Percentiles rank a stretch among this genome's conserved stretches.
These are phyloP conservation scores for Xerocomellus amylosporus DNA, from an alignment of 768 basidiomycete genomes.

Conservation along the genomic window DNA sequence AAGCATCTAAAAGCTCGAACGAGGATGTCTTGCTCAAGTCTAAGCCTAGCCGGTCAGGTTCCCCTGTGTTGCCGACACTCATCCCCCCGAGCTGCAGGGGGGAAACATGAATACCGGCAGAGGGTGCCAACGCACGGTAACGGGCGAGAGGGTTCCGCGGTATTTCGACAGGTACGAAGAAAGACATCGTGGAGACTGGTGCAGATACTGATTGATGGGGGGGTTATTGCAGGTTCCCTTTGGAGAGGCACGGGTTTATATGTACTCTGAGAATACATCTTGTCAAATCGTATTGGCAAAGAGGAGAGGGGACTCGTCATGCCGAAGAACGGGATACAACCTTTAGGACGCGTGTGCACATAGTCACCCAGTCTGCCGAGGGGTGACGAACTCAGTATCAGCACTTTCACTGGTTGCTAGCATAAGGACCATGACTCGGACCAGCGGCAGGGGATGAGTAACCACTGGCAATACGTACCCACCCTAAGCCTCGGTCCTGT, in stretches of 20 bases:
- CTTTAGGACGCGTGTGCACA: not conserved
- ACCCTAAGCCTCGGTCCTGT: too few species aligned
- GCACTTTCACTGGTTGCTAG: not conserved
- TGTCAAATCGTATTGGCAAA: not conserved
- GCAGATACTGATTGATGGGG: not conserved
- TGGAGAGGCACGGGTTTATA: not conserved
- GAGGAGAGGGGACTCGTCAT: not conserved
- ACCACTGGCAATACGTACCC: not conserved
- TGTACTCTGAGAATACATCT: not conserved
- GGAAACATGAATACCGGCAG: constrained; percentile 44
- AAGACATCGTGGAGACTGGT: not conserved
- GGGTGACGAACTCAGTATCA: not conserved
- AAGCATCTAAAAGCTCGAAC: constrained; percentile 35
- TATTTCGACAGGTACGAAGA: constrained; percentile 9
- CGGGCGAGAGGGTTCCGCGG: constrained; percentile 27
- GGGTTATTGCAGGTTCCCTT: not conserved
- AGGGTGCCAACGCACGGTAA: constrained; percentile 37
- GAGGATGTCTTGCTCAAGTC: constrained; percentile 39
- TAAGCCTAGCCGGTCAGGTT: not conserved
- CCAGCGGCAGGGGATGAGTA: not conserved
- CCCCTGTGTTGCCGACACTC: constrained; percentile 22
- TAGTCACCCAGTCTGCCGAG: not conserved
- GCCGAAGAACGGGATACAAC: not conserved
- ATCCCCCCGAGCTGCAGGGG: constrained; percentile 42
- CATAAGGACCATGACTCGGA: too few species aligned